phyloP scores from a whole-genome alignment of 1,284 basidiomycete species.

The Cryptococcus sp. region DNA sequence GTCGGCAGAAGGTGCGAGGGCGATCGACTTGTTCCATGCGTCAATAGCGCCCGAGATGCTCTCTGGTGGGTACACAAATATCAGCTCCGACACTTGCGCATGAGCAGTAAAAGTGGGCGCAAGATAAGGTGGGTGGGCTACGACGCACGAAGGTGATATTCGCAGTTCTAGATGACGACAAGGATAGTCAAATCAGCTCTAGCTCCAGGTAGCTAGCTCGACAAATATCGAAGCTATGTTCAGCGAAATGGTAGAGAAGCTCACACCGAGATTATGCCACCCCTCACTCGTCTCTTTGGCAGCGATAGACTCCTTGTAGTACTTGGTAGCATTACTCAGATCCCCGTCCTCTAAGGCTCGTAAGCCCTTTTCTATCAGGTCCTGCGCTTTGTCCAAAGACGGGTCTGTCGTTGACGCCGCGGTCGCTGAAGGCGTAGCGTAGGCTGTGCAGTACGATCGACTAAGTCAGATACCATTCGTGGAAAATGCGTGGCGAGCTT shows the following conservation, averaged over 20 bases:
- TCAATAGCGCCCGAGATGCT: constrained; percentile 80
- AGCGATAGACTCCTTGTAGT: constrained; percentile 77
- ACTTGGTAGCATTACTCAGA: constrained; percentile 71
- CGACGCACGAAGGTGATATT: constrained; percentile 48
- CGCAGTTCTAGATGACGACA: constrained; percentile 41
- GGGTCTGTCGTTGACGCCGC: constrained; percentile 81
- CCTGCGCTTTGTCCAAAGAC: constrained; percentile 75
- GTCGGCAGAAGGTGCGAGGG: constrained; percentile 81
- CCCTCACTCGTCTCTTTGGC: constrained; percentile 70
- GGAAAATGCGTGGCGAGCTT: neutral
- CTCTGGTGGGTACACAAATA: constrained; percentile 57
- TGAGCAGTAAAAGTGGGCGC: too few relatives aligned
- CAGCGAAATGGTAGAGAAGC: constrained; percentile 1
- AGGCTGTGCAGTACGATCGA: too few relatives aligned
- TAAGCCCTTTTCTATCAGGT: constrained; percentile 82
- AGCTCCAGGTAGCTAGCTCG: neutral
- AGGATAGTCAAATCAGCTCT: neutral
- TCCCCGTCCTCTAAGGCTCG: constrained; percentile 87
- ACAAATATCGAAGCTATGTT: neutral
- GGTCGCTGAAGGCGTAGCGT: constrained; percentile 77
- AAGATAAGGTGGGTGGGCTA: too few relatives aligned
- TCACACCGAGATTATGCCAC: constrained; percentile 52
- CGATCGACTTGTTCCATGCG: constrained; percentile 83
- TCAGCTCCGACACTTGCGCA: neutral
- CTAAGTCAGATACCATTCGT: neutral